Conservation (phyloP, 805 yeast species). For the Barnettozyma populi region DNA sequence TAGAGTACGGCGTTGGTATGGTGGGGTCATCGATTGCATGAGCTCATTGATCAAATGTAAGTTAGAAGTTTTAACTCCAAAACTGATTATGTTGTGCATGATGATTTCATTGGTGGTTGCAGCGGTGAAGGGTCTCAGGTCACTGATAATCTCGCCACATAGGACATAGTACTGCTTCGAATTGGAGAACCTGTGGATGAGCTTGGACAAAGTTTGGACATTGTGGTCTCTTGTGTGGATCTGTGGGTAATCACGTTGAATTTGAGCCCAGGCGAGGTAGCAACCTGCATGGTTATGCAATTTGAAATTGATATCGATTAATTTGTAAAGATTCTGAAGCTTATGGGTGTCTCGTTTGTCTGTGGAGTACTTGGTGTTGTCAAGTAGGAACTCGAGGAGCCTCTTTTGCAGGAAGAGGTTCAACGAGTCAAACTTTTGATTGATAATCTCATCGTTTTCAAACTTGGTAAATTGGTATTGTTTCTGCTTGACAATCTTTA, state of each 20-base stretch:
- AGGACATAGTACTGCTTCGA: conserved; percentile 9
- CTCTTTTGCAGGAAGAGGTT: conserved; percentile 7
- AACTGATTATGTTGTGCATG: conserved; percentile 13
- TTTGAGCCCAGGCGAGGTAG: conserved; percentile 17
- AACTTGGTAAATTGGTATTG: conserved; percentile 11
- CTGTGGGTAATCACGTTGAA: conserved; percentile 10
- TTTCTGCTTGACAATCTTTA: conserved; percentile 11
- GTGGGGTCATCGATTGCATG: conserved; percentile 10
- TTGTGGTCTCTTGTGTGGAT: conserved; percentile 16
- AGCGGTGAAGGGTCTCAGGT: conserved; percentile 12
- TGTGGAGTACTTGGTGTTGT: conserved; percentile 5
- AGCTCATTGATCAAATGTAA: conserved; percentile 13
- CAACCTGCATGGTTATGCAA: conserved; percentile 20
- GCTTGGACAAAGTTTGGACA: conserved; percentile 8
- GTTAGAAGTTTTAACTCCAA: conserved; percentile 8
- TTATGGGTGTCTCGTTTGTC: background rate
- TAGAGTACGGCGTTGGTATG: conserved; percentile 15
- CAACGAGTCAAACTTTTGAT: conserved; percentile 11
- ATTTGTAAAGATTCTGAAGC: conserved; percentile 10
- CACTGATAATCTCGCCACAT: conserved; percentile 16
- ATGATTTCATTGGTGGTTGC: conserved; percentile 4
- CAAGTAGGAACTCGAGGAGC: conserved; percentile 10
- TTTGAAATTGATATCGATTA: conserved; percentile 13
- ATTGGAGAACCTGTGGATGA: conserved; percentile 13
- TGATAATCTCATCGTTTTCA: conserved; percentile 13